phyloP scores from a whole-genome alignment of 345 rosid genomes.

The Camelina hispida region DNA sequence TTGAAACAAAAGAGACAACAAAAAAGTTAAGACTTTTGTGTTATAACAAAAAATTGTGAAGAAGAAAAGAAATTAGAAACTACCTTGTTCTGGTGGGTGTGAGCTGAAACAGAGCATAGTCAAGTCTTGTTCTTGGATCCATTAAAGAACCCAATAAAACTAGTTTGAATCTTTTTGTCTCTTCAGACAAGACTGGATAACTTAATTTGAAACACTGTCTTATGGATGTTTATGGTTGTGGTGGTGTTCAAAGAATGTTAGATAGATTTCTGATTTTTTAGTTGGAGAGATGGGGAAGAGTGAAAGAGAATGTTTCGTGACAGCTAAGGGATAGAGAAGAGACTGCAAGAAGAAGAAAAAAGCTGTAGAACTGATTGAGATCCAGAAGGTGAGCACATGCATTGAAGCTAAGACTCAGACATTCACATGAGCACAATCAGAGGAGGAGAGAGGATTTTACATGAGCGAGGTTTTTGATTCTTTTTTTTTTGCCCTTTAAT shows the following conservation, averaged over 20 bases:
- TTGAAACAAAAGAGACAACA: conserved; percentile 22
- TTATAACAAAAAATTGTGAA: neutral
- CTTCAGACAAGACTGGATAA: conserved; percentile 24
- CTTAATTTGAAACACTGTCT: conserved; percentile 19
- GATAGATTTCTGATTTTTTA: conserved; percentile 1
- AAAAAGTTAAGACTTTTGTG: neutral
- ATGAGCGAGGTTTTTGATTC: conserved; percentile 11
- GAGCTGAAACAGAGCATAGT: conserved; percentile 89
- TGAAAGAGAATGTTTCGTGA: conserved; percentile 45
- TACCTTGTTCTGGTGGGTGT: conserved; percentile 99
- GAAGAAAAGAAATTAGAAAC: neutral
- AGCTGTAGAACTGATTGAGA: conserved; percentile 38
- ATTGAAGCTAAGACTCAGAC: conserved; percentile 29
- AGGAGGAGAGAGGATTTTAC: conserved; percentile 27
- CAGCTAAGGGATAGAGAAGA: conserved; percentile 41
- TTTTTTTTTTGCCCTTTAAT: neutral
- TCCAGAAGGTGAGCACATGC: conserved; percentile 45
- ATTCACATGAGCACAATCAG: conserved; percentile 41
- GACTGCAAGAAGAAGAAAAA: neutral
- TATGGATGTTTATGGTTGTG: neutral
- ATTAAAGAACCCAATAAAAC: conserved; percentile 43
- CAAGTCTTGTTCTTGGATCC: conserved; percentile 86
- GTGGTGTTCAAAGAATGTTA: conserved; percentile 35
- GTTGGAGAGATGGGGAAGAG: conserved; percentile 24
- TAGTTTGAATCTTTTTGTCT: neutral